phyloP scores from a whole-genome alignment of 148 eudicot species.

The Silene latifolia region DNA sequence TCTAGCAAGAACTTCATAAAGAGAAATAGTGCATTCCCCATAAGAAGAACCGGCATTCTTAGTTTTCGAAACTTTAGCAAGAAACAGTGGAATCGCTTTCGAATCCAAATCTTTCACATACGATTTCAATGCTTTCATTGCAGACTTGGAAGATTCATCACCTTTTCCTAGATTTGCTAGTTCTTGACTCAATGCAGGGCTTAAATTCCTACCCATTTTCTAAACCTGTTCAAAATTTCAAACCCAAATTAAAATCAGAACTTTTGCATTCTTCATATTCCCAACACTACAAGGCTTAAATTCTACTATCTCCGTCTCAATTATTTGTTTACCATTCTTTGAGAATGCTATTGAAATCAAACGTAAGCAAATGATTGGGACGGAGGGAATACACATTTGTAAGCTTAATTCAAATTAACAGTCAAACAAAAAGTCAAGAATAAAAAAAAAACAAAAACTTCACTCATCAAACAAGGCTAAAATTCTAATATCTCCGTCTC shows the following conservation, averaged over 20 bases:
- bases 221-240: not conserved
- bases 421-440: not conserved
- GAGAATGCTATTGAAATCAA: too few relatives aligned
- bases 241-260: not conserved
- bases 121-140: conserved; percentile 81
- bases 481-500: too few relatives aligned
- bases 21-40: conserved; percentile 88
- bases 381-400: too few relatives aligned
- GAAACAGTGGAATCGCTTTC: conserved; percentile 80
- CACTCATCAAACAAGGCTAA: too few relatives aligned
- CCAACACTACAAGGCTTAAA: not conserved
- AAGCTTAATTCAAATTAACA: not conserved
- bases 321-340: too few relatives aligned
- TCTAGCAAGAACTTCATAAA: conserved; percentile 90
- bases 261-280: not conserved
- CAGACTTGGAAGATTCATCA: conserved; percentile 73
- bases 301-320: too few relatives aligned
- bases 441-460: too few relatives aligned
- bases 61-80: conserved; percentile 91
- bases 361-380: too few relatives aligned
- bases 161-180: conserved; percentile 83
- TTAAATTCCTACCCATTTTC: conserved; percentile 67
- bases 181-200: conserved; percentile 75
- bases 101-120: conserved; percentile 88
- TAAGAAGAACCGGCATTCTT: conserved; percentile 56